Evolutionary conservation across 2,329 filamentous ascomycete genomes (phyloP), one percentile per base, ranked within the genome.

Genomic region (Hymenoscyphus scutula): DNA sequence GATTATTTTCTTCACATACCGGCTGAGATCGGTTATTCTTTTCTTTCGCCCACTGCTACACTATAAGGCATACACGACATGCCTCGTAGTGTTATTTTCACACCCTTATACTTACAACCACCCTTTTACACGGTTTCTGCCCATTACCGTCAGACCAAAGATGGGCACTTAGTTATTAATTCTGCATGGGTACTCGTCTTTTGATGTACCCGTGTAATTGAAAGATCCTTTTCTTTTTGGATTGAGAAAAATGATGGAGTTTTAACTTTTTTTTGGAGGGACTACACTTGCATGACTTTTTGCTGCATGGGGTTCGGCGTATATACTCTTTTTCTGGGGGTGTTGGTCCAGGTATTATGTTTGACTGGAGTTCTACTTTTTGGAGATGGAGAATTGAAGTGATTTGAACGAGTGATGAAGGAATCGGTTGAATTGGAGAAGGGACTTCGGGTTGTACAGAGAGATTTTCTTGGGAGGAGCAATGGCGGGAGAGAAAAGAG

Each of bases 221-320:
- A 51, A 25, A 23, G 45, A 51, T 51, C 25, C 19, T 19, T 19
- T 17, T 48, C 23, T 48, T 25, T 17, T 37, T 37, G 34, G 34
- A 37, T 37, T 13, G 34, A 13, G 13, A 37, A 11, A 23, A 10
- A 48, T 10, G 45, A 23, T 19, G 19, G 45, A 51, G 45, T 51
- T 25, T 51, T 2, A 19, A n/a, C n/a, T n/a, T n/a, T 8, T 51
- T 51, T 23, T 51, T 51, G 19, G 11, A 11, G 10, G 45, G 19
- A 51, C 13, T 51, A 25, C 23, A 23, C 23, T 48, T 48, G 41
- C n/a, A 10, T 48, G 45, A 10, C 11, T 48, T 48, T 23, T 48
- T 48, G 45, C n/a, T 51, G 45, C 45, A 51, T 51, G 19, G 45
- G 45, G 45, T 25, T 51, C 23, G 45, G 45, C 45, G 45, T 25